phyloP scores from a whole-genome alignment of 495 filamentous ascomycete genomes.

The Aspergillus biplanus region DNA sequence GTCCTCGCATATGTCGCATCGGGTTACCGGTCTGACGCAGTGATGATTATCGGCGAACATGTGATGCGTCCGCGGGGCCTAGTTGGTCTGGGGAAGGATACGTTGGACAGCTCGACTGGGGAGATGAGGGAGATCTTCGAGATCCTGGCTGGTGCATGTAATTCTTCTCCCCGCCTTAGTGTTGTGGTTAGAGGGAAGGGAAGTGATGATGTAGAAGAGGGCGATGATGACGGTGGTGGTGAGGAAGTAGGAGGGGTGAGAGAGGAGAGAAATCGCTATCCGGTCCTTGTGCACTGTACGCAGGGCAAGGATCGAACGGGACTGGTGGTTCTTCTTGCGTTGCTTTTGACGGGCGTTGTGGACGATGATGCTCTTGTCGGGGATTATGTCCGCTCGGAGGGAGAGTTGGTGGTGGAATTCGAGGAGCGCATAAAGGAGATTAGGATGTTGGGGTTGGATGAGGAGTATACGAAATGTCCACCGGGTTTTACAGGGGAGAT shows the following conservation, averaged over 20 bases:
- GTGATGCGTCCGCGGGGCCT: constrained; percentile 73
- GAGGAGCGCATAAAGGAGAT: constrained; percentile 70
- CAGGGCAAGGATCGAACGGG: constrained; percentile 90
- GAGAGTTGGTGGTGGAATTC: constrained; percentile 62
- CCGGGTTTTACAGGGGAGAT: constrained; percentile 57
- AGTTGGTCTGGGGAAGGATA: constrained; percentile 65
- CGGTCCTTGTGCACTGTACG: constrained; percentile 76
- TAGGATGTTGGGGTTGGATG: constrained; percentile 63
- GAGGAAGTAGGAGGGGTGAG: neutral
- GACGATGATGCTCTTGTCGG: constrained; percentile 57
- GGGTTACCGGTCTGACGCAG: constrained; percentile 68
- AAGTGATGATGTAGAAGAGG: neutral
- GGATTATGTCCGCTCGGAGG: constrained; percentile 70
- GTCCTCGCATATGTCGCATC: constrained; percentile 60
- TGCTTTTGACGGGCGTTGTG: constrained; percentile 61
- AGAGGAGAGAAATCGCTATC: constrained; percentile 47
- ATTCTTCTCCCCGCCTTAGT: neutral
- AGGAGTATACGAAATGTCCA: constrained; percentile 69
- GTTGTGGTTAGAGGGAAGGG: neutral
- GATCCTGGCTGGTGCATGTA: constrained; percentile 38
- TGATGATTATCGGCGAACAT: constrained; percentile 65
- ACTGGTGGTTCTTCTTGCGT: constrained; percentile 63
- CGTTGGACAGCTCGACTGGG: constrained; percentile 60
- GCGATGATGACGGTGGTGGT: neutral
- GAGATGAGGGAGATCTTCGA: constrained; percentile 66